phyloP scores from a whole-genome alignment of 225 moss, liverwort and hornwort genomes.

The Marchantia polymorpha region DNA sequence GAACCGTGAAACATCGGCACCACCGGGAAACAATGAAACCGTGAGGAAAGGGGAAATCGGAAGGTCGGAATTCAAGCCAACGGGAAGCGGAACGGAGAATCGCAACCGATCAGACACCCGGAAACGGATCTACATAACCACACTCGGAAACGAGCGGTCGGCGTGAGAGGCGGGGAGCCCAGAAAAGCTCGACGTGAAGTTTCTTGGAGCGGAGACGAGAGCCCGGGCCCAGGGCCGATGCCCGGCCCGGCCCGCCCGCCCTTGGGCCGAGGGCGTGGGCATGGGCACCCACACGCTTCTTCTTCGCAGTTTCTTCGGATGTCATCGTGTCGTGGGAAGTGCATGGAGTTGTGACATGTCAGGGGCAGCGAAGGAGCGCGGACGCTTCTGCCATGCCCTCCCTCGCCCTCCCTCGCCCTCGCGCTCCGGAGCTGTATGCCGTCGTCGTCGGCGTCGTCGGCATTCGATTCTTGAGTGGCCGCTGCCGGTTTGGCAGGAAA shows the following conservation, averaged over 20 bases:
- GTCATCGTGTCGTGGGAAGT: neutral
- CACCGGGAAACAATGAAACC: too few species aligned
- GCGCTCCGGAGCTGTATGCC: too few species aligned
- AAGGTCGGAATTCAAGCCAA: neutral
- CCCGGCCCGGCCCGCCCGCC: too few species aligned
- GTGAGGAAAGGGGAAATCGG: too few species aligned
- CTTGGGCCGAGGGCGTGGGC: too few species aligned
- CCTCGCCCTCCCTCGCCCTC: neutral
- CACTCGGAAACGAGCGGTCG: neutral
- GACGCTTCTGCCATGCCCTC: neutral
- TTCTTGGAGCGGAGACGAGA: neutral
- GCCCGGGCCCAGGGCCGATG: too few species aligned
- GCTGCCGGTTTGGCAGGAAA: neutral
- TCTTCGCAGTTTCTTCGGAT: neutral
- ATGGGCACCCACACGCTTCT: neutral
- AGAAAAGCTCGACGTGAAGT: neutral
- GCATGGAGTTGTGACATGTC: neutral
- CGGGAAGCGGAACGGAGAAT: neutral
- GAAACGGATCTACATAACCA: too few species aligned
- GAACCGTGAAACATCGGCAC: too few species aligned
- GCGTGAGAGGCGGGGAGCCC: neutral
- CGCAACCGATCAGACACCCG: too few species aligned
- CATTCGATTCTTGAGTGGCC: neutral
- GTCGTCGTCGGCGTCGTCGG: too few species aligned
- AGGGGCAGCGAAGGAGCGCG: neutral